These are phyloP conservation scores for Skeletonema marinoi DNA, from an alignment of 108 stramenopile species.

Conservation along the genomic window DNA sequence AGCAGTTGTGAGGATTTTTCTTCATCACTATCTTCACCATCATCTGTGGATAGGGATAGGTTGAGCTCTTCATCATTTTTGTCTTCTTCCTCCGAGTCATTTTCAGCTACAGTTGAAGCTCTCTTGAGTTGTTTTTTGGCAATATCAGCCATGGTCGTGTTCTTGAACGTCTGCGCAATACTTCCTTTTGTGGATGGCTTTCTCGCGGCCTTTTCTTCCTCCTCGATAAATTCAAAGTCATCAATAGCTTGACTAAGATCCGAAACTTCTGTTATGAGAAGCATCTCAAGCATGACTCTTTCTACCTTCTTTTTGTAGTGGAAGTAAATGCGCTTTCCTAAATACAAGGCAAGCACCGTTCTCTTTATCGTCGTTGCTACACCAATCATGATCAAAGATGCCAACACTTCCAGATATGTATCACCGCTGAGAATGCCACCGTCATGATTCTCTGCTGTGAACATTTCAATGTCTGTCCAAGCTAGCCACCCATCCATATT, in stretches of 20 bases:
- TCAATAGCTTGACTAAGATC: conserved; percentile 56
- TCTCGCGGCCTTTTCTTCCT: neutral
- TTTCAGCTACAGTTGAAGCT: neutral
- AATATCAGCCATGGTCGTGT: conserved; percentile 37
- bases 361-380: conserved; percentile 64
- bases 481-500: conserved; percentile 64
- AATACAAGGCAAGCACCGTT: conserved; percentile 64
- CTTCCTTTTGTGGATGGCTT: conserved; percentile 9
- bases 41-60: neutral
- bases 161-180: conserved; percentile 10
- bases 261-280: conserved; percentile 66
- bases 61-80: neutral
- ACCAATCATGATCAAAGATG: conserved; percentile 67
- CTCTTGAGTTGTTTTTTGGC: neutral
- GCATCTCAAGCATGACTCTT: conserved; percentile 51
- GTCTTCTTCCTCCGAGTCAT: neutral
- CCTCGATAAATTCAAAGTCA: conserved; percentile 26
- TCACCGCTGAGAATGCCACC: conserved; percentile 57
- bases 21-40: neutral
- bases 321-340: conserved; percentile 25
- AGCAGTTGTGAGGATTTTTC: neutral
- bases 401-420: conserved; percentile 59
- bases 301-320: conserved; percentile 48
- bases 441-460: conserved; percentile 45
- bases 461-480: conserved; percentile 63